phyloP scores from a whole-genome alignment of 345 rosid genomes.

The Salix suchowensis region DNA sequence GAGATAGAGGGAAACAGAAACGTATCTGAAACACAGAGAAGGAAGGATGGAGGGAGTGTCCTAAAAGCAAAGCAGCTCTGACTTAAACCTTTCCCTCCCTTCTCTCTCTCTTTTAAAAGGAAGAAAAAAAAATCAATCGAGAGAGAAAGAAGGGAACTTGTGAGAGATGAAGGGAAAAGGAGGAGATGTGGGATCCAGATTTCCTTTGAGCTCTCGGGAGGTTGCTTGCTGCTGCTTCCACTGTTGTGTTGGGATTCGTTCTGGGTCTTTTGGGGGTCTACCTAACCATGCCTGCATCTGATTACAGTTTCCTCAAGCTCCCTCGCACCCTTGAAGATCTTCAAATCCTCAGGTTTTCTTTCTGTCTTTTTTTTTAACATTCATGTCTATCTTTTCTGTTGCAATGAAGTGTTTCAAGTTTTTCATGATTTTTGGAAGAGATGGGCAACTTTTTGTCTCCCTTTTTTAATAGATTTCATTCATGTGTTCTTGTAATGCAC shows the following conservation, averaged over 20 bases:
- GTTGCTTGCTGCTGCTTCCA: constrained; percentile 48
- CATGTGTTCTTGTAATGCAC: background rate
- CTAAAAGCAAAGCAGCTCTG: constrained; percentile 27
- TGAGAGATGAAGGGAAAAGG: constrained; percentile 12
- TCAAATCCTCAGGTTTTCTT: constrained; percentile 66
- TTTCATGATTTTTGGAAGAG: background rate
- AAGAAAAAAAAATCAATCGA: background rate
- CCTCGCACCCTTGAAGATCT: constrained; percentile 85
- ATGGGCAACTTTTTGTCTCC: too few species aligned
- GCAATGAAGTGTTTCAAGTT: background rate
- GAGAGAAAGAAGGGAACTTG: constrained; percentile 5
- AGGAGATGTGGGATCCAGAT: constrained; percentile 18
- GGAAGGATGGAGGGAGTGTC: constrained; percentile 25
- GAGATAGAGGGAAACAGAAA: background rate
- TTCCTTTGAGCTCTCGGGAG: constrained; percentile 65
- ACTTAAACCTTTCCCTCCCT: background rate
- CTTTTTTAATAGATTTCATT: background rate
- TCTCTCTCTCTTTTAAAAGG: constrained; percentile 6
- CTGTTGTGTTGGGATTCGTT: constrained; percentile 55
- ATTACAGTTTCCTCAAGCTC: constrained; percentile 91
- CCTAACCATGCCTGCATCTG: constrained; percentile 83
- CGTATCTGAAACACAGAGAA: background rate
- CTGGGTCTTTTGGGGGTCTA: constrained; percentile 62
- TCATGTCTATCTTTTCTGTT: background rate
- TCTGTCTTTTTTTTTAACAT: background rate